These are phyloP conservation scores for Hirschfeldia incana DNA, from an alignment of 345 rosid species.

Conservation along the genomic window DNA sequence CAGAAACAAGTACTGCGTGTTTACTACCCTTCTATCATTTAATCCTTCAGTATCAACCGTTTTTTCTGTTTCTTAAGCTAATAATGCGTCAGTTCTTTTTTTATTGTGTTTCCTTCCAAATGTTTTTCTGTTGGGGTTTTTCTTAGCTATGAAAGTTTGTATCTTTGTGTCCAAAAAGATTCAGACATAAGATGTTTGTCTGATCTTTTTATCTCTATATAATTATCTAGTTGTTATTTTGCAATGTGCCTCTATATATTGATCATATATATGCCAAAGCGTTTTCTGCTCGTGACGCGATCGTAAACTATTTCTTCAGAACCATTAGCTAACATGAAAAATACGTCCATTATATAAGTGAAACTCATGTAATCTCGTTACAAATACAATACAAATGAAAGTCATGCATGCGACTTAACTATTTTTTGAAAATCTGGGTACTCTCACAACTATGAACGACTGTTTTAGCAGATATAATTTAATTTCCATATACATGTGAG, in stretches of 20 bases:
- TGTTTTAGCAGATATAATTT: not conserved
- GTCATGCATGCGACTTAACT: not conserved
- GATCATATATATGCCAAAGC: not conserved
- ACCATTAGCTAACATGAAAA: not conserved
- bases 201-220: not conserved
- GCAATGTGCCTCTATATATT: not conserved
- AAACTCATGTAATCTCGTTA: not conserved
- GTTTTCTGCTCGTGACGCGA: not conserved
- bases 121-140: not conserved
- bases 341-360: not conserved
- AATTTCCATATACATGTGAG: not conserved
- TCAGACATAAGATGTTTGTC: slow-evolving; percentile 9
- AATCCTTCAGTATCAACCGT: not conserved
- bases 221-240: not conserved
- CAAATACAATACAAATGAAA: not conserved
- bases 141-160: not conserved
- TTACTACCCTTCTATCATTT: not conserved
- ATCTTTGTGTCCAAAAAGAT: not conserved
- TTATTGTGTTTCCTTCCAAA: not conserved
- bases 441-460: not conserved
- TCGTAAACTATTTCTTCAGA: not conserved
- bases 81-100: not conserved
- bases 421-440: not conserved
- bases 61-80: not conserved
- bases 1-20: not conserved